Evolutionary conservation across 2,329 filamentous ascomycete species (phyloP).

Genomic region (Fusarium palustre): DNA sequence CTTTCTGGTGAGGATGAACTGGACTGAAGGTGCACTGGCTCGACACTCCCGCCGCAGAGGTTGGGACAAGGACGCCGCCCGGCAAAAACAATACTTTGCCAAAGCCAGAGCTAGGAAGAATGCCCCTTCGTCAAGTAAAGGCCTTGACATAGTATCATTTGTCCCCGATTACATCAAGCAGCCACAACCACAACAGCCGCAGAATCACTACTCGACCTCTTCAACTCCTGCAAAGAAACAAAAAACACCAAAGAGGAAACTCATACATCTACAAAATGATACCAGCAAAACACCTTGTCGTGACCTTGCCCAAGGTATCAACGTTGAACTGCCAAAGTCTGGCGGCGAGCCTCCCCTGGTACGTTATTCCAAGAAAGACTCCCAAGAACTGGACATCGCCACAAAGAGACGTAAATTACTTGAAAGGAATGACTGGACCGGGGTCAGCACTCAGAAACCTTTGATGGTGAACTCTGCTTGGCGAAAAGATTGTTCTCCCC

Average conservation of each 20-base stretch:
- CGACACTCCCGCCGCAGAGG: constrained; percentile 52
- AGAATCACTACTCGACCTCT: background rate
- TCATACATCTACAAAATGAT: constrained; percentile 16
- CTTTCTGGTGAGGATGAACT: constrained; percentile 53
- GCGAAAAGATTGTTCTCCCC: constrained; percentile 2
- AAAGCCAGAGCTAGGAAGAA: constrained; percentile 48
- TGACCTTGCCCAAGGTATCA: background rate
- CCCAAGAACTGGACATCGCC: constrained; percentile 26
- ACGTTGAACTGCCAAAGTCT: background rate
- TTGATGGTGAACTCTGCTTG: constrained; percentile 40
- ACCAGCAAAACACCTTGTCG: too few species aligned
- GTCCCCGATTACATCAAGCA: constrained; percentile 47
- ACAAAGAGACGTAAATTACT: constrained; percentile 46
- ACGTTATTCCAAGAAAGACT: background rate
- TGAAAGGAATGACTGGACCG: constrained; percentile 49
- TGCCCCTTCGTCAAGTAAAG: constrained; percentile 17
- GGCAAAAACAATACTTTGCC: constrained; percentile 56
- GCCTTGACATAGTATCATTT: constrained; percentile 31
- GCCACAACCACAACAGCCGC: background rate
- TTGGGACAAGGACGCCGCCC: constrained; percentile 50
- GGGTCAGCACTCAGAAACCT: constrained; percentile 50
- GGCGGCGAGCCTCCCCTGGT: background rate
- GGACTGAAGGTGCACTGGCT: constrained; percentile 55
- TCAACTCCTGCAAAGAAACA: constrained; percentile 15
- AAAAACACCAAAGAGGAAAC: constrained; percentile 18